Evolutionary conservation across 2,329 filamentous ascomycete genomes (phyloP).

Genomic region (Thelonectria rubi): DNA sequence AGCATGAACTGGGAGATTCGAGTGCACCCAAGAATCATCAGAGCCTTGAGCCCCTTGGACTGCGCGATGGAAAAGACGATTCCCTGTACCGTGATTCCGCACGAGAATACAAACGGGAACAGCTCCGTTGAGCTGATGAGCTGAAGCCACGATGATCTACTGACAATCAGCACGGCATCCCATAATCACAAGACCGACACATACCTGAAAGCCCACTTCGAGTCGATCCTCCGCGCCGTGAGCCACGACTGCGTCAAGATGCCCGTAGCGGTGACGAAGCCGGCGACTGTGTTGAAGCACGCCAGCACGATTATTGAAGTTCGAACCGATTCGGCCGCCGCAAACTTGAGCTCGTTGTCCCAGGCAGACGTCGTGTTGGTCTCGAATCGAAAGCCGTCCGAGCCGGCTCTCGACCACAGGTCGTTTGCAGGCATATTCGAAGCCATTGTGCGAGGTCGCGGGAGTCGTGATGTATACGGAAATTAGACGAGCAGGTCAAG

Average conservation of each 20-base stretch:
- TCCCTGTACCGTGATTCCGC: conserved; percentile 67
- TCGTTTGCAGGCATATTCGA: conserved; percentile 27
- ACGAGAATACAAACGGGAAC: conserved; percentile 65
- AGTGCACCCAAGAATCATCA: conserved; percentile 63
- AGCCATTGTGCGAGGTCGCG: conserved; percentile 2
- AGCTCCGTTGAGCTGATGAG: conserved; percentile 59
- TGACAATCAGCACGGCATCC: conserved; percentile 21
- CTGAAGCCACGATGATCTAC: conserved; percentile 51
- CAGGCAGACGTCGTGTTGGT: conserved; percentile 56
- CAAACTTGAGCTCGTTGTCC: conserved; percentile 62
- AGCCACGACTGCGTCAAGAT: conserved; percentile 67
- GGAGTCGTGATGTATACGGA: conserved; percentile 9
- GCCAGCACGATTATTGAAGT: conserved; percentile 70
- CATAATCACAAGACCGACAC: conserved; percentile 3
- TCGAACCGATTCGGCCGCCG: conserved; percentile 65
- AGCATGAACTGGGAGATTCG: conserved; percentile 66
- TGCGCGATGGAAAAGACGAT: conserved; percentile 66
- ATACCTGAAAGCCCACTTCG: conserved; percentile 55
- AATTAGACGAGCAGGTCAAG: conserved; percentile 19
- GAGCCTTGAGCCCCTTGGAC: conserved; percentile 60
- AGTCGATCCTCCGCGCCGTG: conserved; percentile 52
- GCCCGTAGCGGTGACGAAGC: conserved; percentile 63
- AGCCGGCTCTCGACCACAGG: conserved; percentile 28
- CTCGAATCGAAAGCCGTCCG: conserved; percentile 45
- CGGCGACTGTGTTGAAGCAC: conserved; percentile 67